Base-by-base conservation (phyloP, 2,329 filamentous ascomycete genomes). In the Xylaria hypoxylon region DNA sequence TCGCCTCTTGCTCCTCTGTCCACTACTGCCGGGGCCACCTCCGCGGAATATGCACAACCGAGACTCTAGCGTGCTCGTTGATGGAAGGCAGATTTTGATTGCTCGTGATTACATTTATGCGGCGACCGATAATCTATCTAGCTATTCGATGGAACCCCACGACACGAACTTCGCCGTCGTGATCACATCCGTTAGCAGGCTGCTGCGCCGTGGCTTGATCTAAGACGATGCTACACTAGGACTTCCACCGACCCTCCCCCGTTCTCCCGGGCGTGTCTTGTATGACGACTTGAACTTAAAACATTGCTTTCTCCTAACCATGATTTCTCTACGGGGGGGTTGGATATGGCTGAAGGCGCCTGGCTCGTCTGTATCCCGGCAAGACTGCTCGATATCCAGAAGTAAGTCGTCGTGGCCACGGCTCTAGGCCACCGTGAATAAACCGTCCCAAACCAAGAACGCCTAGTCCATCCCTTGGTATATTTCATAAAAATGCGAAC, bases 391-490 rank as follows among this genome's bases (percentile, higher is more conserved):
- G 53, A 62, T 70, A 68, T 71, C 68, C 68, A 64, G 62, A 59
- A 62, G 68, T 72, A 68, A 59, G 64, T 68, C 44, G 53, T 64
- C 59, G 50, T 66, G 59, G 60, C 11, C 33, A 40, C n/a, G 28
- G 42, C n/a, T 69, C 68, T 69, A 63, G 64, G 68, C 58, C 63
- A 57, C 63, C 48, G 56, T 56, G 35, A 58, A 60, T 60, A 44
- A 62, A 60, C 28, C 5, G 48, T 62, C 53, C 44, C 61, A 68
- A 63, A 35, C 62, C 58, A 19, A 62, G 33, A 72, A 73, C 71
- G 70, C 73, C 72, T 42, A 67, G 31, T 56, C 68, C 63, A 68
- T 68, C 68, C 68, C 45, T 59, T 64, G 62, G 56, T 63, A 70
- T 65, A 64, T 53, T 51, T 57, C 59, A 62, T 62, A 28, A 59